Evolutionary conservation across 2,329 filamentous ascomycete genomes (phyloP).

Genomic region (Aspergillus costaricaensis): DNA sequence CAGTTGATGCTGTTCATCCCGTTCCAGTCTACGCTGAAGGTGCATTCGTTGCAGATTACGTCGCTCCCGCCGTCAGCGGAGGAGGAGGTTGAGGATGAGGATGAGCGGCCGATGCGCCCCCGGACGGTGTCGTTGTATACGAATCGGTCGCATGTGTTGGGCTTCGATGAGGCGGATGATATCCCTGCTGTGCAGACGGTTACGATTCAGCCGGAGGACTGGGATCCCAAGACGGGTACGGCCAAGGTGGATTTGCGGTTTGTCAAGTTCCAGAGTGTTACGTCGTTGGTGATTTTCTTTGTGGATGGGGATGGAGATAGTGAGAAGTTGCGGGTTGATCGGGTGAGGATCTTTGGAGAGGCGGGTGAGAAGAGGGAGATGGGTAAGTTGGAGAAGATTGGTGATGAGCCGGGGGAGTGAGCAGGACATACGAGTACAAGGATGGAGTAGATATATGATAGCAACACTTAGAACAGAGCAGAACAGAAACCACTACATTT

Average conservation of each 20-base stretch:
- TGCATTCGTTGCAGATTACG: conserved; percentile 85
- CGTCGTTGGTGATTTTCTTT: conserved; percentile 82
- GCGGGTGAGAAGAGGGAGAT: conserved; percentile 87
- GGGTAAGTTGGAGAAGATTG: conserved; percentile 94
- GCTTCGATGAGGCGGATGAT: conserved; percentile 93
- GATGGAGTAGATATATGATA: background rate
- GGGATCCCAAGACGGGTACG: conserved; percentile 73
- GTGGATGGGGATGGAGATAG: conserved; percentile 79
- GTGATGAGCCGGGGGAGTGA: conserved; percentile 68
- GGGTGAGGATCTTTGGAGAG: conserved; percentile 73
- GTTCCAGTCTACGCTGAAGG: conserved; percentile 83
- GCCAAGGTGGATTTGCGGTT: conserved; percentile 75
- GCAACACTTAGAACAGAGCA: background rate
- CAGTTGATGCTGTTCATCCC: conserved; percentile 92
- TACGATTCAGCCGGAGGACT: conserved; percentile 72
- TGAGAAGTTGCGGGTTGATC: conserved; percentile 76
- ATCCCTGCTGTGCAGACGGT: conserved; percentile 78
- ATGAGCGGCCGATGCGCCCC: conserved; percentile 77
- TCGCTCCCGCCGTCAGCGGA: conserved; percentile 63
- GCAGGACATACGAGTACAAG: background rate
- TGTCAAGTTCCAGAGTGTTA: conserved; percentile 96
- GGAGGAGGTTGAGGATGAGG: conserved; percentile 61
- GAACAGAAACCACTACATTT: background rate
- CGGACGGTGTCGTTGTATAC: conserved; percentile 81
- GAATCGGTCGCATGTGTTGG: conserved; percentile 86